Percentiles rank a stretch among this genome's conserved stretches.
Evolutionary conservation across 169 alveolate species (phyloP).

Genomic region (Plasmodium yoelii): DNA sequence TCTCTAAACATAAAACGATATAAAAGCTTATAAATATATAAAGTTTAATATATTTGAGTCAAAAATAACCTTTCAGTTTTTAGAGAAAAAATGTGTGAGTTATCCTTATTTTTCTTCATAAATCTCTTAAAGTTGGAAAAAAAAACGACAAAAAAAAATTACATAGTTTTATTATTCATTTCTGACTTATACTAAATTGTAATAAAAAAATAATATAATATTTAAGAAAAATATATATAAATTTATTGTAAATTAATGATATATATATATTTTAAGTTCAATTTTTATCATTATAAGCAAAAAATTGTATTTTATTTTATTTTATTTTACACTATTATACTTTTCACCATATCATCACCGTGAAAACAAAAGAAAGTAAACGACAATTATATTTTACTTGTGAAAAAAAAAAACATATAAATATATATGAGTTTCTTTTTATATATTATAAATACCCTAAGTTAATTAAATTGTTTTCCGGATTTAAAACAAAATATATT

Average conservation of each 20-base stretch:
- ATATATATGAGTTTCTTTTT: too few relatives aligned
- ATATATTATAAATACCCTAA: too few relatives aligned
- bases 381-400: too few relatives aligned
- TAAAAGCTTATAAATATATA: background rate
- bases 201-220: conserved; percentile 14
- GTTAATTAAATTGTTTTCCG: too few relatives aligned
- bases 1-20: background rate
- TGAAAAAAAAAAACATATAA: too few relatives aligned
- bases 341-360: too few relatives aligned
- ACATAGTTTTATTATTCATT: conserved; percentile 31
- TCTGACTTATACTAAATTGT: conserved; percentile 42
- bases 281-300: conserved; percentile 1
- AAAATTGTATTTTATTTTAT: too few relatives aligned
- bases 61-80: conserved; percentile 38
- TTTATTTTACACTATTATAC: too few relatives aligned
- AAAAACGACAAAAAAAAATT: conserved; percentile 33
- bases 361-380: too few relatives aligned
- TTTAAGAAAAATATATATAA: conserved; percentile 10
- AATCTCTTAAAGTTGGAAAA: conserved; percentile 19
- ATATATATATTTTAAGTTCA: background rate
- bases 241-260: background rate
- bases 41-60: background rate
- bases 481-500: too few relatives aligned
- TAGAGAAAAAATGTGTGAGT: conserved; percentile 52
- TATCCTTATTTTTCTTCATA: conserved; percentile 66